Evolutionary conservation across 2,329 filamentous ascomycete genomes (phyloP).

Genomic region (Zalaria sp.): DNA sequence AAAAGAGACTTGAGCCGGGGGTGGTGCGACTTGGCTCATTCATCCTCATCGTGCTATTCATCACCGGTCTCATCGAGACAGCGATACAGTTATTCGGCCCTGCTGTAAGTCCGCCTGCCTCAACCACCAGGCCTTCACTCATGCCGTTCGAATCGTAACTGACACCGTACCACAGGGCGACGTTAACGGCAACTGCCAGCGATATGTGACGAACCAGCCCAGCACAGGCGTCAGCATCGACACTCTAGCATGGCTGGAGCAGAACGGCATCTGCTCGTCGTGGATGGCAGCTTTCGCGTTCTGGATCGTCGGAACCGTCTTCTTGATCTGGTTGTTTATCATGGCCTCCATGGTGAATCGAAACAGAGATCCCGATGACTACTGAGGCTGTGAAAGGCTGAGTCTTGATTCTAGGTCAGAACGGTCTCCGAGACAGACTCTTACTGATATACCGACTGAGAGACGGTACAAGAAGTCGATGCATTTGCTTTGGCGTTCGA

Average conservation of each 20-base stretch:
- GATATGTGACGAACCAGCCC: conserved; percentile 38
- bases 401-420: no score
- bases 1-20: conserved; percentile 42
- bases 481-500: no score
- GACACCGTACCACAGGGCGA: conserved; percentile 23
- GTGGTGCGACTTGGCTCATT: conserved; percentile 46
- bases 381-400: no score
- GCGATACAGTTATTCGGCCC: conserved; percentile 45
- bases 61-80: conserved; percentile 49
- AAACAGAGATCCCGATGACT: no score
- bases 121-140: neutral
- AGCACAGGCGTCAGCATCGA: conserved; percentile 34
- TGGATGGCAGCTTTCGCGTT: conserved; percentile 52
- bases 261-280: conserved; percentile 48
- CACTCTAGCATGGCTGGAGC: conserved; percentile 48
- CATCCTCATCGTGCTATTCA: conserved; percentile 46
- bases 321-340: conserved; percentile 53
- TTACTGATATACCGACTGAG: no score
- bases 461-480: no score
- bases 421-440: no score
- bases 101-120: conserved; percentile 1
- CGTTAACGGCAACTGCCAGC: conserved; percentile 45
- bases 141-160: neutral
- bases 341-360: conserved; percentile 25
- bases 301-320: conserved; percentile 48